Base-by-base conservation (phyloP, 768 basidiomycete genomes). In the Boletus coccyginus region DNA sequence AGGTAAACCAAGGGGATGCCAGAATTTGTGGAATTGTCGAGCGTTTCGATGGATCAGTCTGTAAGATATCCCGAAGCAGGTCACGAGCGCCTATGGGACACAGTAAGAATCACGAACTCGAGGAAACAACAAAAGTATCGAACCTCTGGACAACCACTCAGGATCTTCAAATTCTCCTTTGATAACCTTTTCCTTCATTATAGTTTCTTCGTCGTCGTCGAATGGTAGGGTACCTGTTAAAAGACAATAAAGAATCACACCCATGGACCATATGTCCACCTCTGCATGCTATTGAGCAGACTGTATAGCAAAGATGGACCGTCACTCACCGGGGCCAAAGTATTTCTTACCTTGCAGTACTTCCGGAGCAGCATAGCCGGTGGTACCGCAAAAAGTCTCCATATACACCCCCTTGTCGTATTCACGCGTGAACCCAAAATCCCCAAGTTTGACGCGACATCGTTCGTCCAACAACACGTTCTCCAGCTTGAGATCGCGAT, bases 301-400 rank as follows among this genome's bases (percentile, higher is more conserved):
- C 40, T 35, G 46, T 13, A 42, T 41, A 52, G 39, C 31, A 45
- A 16, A 46, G 24, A 24, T 33, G n/a, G 27, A 40, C 1, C 44
- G 44, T 8, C 27, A 74, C 85, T 56, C 50, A 87, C 93, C 92
- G 68, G 89, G 90, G 4, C 97, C 97, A 46, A 88, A 82, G 66
- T 99, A 99, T 72, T 86, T 93, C 74, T 84, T 83, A 2, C 89
- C 89, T 61, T 87, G 80, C 21, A 98, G 72, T 86, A 98, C 96
- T 74, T 97, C 94, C 3, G 94, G 94, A 29, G 91, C 83, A 6
- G 94, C 94, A 71, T 98, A 90, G 14, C 92, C 93, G 2, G 94
- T 96, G 11, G 94, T 97, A 11, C 95, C 94, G 66, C 94, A 98
- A 66, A 90, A 96, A 0, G 94, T 97, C 67, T 97, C 94, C 81